Conservation (phyloP, 2,329 filamentous ascomycete species). For the Aspergillus pseudoviridinutans region DNA sequence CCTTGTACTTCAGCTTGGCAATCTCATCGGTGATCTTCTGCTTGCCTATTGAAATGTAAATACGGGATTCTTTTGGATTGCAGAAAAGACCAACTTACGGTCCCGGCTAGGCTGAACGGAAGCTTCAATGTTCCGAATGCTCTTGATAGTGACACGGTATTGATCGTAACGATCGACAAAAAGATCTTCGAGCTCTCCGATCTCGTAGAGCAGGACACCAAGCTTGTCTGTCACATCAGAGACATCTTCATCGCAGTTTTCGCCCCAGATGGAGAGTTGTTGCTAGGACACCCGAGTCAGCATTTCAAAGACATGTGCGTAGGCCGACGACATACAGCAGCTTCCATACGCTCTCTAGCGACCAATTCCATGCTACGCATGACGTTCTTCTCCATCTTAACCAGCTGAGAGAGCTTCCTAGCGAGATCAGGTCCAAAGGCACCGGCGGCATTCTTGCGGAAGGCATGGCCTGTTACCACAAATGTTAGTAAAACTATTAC, state of each 20-base stretch:
- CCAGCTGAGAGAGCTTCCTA: constrained; percentile 95
- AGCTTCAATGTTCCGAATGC: constrained; percentile 97
- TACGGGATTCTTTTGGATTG: not conserved
- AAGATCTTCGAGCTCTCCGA: constrained; percentile 95
- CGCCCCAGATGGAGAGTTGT: constrained; percentile 98
- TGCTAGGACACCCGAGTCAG: constrained; percentile 55
- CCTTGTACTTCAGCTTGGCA: constrained; percentile 98
- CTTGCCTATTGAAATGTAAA: constrained; percentile 60
- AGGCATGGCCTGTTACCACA: constrained; percentile 56
- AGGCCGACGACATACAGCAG: constrained; percentile 67
- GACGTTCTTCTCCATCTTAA: constrained; percentile 99
- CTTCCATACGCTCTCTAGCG: constrained; percentile 94
- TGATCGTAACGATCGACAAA: constrained; percentile 99
- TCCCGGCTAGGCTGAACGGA: constrained; percentile 97
- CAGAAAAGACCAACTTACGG: constrained; percentile 55
- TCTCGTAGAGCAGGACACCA: constrained; percentile 95
- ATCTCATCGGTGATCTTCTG: constrained; percentile 99
- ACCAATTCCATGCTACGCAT: constrained; percentile 98
- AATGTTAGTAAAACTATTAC: constrained; percentile 12
- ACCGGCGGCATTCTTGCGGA: constrained; percentile 50
- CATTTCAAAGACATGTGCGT: not conserved
- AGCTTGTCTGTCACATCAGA: constrained; percentile 99
- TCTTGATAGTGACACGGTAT: constrained; percentile 98
- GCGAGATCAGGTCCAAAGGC: constrained; percentile 74
- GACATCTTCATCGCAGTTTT: constrained; percentile 92